Evolutionary conservation across 2,329 filamentous ascomycete genomes (phyloP), one percentile per base, ranked within the genome.

Genomic region (Nectriaceae sp.): DNA sequence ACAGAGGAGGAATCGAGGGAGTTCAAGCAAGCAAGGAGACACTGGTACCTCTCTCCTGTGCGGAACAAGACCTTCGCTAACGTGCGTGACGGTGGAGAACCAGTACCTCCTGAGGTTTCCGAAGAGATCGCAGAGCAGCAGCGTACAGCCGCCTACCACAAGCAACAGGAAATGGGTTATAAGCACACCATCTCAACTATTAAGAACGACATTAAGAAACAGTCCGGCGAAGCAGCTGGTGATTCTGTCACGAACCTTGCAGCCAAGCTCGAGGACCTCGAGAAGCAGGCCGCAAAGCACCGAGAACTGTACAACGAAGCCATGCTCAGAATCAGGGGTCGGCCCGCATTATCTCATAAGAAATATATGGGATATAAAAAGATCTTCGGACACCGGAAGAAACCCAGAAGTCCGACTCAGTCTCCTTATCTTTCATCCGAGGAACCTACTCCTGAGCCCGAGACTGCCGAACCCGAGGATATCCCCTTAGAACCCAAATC

Each of bases 11-110:
- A 71, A 49, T 47, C 49, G 18, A 56, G 56, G 21, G 65, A 71
- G 35, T 71, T 68, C 39, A 70, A 70, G 48, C 61, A 62, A 46
- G 68, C 68, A 36, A 59, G 64, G 47, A 51, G 64, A 39, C 65
- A 66, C 39, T 65, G 64, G 59, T 50, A 61, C 35, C 57, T 69
- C 21, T 66, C 61, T 6, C 67, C 67, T 15, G 37, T 52, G 3
- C 57, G 60, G 39, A 69, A 53, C 41, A 43, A 50, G 13, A 46
- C 58, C 10, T 61, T 66, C 20, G 44, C 57, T 4, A 43, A 59
- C 13, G 46, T 49, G 15, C 35, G 39, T 35, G 31, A 57, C 21
- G 57, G 56, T 15, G 59, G 49, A 21, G 40, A 38, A 21, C 53
- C 57, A 37, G 44, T 45, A 40, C 42, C 56, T 4, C 53, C 49